Conservation (phyloP, 176 grass and related monocot species). For the Phyllostachys edulis region DNA sequence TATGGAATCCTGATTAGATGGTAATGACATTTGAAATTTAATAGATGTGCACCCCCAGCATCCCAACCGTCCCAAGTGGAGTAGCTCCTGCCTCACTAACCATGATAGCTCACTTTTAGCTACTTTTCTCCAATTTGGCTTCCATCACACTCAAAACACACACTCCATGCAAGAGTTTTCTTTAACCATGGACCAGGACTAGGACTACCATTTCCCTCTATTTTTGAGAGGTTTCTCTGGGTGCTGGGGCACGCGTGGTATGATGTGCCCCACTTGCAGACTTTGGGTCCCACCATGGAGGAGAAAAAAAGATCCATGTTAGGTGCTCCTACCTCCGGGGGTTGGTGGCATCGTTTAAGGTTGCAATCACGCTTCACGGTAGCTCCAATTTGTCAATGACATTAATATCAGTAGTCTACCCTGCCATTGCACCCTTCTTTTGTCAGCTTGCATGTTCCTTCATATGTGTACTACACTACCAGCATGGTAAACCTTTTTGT, state of each 20-base stretch:
- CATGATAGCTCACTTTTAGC: slow-evolving; percentile 27
- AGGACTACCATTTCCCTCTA: not conserved
- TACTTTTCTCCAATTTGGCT: slow-evolving; percentile 34
- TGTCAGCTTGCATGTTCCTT: not conserved
- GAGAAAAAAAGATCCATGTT: not conserved
- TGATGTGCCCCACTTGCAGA: not conserved
- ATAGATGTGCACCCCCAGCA: not conserved
- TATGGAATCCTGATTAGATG: not conserved
- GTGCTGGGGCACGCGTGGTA: not conserved
- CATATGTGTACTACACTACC: not conserved
- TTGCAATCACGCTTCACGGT: not conserved
- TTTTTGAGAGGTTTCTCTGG: not conserved
- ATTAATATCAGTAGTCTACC: not conserved
- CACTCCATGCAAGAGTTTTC: not conserved
- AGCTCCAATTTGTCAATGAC: not conserved
- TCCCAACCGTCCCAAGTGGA: slow-evolving; percentile 26
- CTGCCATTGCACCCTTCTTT: not conserved
- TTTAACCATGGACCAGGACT: not conserved
- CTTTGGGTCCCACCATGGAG: not conserved
- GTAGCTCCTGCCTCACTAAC: slow-evolving; percentile 24
- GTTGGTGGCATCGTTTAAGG: slow-evolving; percentile 27
- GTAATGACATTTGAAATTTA: not conserved
- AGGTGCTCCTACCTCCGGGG: slow-evolving; percentile 43
- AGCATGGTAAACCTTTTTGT: not conserved
- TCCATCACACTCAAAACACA: slow-evolving; percentile 44